These are phyloP conservation scores for Lindgomyces ingoldianus DNA, from an alignment of 495 filamentous ascomycete species.

Conservation along the genomic window DNA sequence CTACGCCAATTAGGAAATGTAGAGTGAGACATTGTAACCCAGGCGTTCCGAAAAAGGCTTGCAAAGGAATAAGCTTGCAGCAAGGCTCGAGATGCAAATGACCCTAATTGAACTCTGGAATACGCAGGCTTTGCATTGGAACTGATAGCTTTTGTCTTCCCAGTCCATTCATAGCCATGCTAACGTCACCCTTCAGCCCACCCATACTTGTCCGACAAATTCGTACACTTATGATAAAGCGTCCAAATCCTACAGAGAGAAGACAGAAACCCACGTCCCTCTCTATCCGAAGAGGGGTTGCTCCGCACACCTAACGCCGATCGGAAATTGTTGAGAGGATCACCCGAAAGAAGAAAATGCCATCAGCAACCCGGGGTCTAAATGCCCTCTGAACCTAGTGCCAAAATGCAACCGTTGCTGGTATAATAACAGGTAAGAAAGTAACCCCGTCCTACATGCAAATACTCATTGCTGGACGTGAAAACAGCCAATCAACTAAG, in stretches of 20 bases:
- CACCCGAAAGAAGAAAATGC: conserved; percentile 21
- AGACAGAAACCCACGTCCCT: background rate
- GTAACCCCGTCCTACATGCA: background rate
- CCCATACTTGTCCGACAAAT: background rate
- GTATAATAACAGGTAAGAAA: conserved; percentile 33
- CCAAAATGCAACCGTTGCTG: conserved; percentile 36
- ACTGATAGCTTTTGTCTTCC: conserved; percentile 12
- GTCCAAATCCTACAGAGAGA: conserved; percentile 28
- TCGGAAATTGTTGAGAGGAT: background rate
- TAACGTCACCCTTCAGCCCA: background rate
- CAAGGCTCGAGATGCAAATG: background rate
- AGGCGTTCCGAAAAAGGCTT: conserved; percentile 5
- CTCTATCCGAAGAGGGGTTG: conserved; percentile 1
- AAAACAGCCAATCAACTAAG: background rate
- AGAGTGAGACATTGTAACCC: conserved; percentile 27
- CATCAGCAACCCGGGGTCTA: conserved; percentile 18
- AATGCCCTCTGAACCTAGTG: conserved; percentile 24
- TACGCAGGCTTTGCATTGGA: background rate
- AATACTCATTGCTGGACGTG: background rate
- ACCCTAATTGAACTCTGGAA: background rate
- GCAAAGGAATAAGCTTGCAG: background rate
- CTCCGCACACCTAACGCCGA: conserved; percentile 13
- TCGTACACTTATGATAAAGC: conserved; percentile 32
- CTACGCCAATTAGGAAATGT: conserved; percentile 14
- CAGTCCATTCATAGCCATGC: conserved; percentile 4